phyloP scores from a whole-genome alignment of 345 rosid genomes.

The Eutrema heterophyllum region DNA sequence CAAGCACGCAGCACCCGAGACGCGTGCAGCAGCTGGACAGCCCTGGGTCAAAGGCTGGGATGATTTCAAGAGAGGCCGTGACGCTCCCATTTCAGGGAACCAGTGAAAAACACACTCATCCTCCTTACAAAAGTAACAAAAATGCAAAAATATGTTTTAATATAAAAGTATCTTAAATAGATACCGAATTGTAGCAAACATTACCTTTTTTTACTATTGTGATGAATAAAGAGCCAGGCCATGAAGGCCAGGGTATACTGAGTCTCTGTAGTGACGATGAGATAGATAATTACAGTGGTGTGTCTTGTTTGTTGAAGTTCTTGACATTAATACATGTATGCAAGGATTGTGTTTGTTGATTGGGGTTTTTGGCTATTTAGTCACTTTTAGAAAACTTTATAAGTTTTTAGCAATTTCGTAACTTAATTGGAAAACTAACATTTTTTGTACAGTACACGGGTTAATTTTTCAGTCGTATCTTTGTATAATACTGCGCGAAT shows the following conservation, averaged over 20 bases:
- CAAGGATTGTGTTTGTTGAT: background rate
- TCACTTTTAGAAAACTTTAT: too few species aligned
- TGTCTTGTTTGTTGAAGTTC: conserved; percentile 6
- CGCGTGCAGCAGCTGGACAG: conserved; percentile 35
- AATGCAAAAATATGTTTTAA: background rate
- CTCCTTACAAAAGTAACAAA: background rate
- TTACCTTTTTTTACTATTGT: background rate
- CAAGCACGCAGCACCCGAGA: conserved; percentile 34
- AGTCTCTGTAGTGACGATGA: background rate
- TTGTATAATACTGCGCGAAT: too few species aligned
- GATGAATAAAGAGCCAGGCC: conserved; percentile 4
- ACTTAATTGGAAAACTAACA: too few species aligned
- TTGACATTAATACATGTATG: background rate
- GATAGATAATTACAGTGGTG: background rate
- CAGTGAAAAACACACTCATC: conserved; percentile 1
- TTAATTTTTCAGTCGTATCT: too few species aligned
- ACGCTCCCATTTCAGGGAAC: conserved; percentile 30
- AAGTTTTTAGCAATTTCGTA: too few species aligned
- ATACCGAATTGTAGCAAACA: background rate
- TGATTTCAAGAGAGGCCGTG: conserved; percentile 39
- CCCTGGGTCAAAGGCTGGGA: conserved; percentile 41
- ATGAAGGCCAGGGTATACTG: background rate
- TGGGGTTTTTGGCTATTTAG: too few species aligned
- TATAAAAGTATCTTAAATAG: conserved; percentile 1
- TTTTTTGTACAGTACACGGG: too few species aligned